Evolutionary conservation across 495 filamentous ascomycete species (phyloP), one percentile per base, ranked within the genome.

Genomic region (Hypoxylon lenormandii): DNA sequence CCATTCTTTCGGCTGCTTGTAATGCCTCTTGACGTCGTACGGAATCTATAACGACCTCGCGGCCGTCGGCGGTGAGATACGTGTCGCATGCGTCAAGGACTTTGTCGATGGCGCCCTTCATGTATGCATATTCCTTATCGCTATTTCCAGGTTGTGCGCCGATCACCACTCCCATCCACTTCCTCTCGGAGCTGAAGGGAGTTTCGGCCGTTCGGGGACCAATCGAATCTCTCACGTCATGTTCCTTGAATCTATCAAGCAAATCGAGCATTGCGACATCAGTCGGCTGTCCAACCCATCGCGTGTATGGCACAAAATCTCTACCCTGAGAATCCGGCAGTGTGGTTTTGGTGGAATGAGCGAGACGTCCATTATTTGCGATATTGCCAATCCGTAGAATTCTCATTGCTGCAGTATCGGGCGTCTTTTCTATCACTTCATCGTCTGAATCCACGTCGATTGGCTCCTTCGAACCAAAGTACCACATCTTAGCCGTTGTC

Each of bases 131-230:
- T 69, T 94, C 89, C 71, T 82, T 86, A 22, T 84, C 82, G 49
- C 68, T 77, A 59, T 77, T 82, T 16, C 75, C 80, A 4, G 86
- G 77, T 59, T 85, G 84, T 3, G 81, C 83, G 28, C 89, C 88
- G 66, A 97, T 92, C 1, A 91, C 88, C 12, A 97, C 93, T 33
- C 95, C 95, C 95, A 98, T 99, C 94, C 95, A 99, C 78, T 97
- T 99, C 47, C 93, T 87, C 71, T 97, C 94, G 0, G 95, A 98
- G 73, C 93, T 97, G 74, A 99, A 99, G 0, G 95, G 94, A 1
- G 91, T 93, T 74, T 98, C 95, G 19, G 87, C 86, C 15, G 89
- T 85, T 33, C 93, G 89, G 26, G 84, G 85, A 37, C 92, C 91
- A 55, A 97, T 88, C 12, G 90, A 87, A 37, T 97, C 91, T 45